These are phyloP conservation scores for Diaporthe aspalathi DNA, from an alignment of 2,329 filamentous ascomycete species.

Conservation along the genomic window DNA sequence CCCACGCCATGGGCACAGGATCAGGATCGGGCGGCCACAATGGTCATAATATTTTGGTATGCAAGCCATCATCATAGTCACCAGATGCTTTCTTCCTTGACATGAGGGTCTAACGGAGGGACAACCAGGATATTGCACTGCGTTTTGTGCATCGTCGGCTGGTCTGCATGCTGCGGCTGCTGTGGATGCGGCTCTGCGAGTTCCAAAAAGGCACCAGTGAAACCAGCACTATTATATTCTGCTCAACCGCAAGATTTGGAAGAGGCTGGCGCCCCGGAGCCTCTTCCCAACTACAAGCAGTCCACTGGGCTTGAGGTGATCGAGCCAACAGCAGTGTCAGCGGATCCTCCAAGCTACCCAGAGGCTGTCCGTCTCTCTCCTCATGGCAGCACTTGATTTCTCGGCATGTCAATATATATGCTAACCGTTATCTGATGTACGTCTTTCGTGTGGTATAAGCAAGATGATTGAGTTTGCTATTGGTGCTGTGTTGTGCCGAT, in stretches of 20 bases:
- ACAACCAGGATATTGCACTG: background rate
- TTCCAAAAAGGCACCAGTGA: background rate
- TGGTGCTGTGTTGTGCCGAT: too few species aligned
- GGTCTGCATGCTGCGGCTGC: background rate
- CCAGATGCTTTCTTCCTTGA: background rate
- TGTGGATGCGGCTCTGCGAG: background rate
- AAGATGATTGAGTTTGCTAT: too few species aligned
- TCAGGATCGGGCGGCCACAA: background rate
- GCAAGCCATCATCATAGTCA: background rate
- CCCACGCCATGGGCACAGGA: background rate
- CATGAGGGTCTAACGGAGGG: background rate
- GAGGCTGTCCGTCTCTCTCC: background rate
- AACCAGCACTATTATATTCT: too few species aligned
- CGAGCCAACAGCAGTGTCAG: background rate
- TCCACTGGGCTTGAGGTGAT: constrained; percentile 6
- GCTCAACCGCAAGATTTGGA: background rate
- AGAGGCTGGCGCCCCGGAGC: background rate
- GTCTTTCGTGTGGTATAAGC: too few species aligned
- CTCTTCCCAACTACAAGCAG: background rate
- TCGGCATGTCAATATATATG: too few species aligned
- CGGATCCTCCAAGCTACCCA: background rate
- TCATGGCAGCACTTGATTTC: background rate
- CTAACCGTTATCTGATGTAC: too few species aligned
- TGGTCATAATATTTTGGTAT: constrained; percentile 2
- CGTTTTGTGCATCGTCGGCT: background rate